Evolutionary conservation across 495 filamentous ascomycete species (phyloP), one percentile per base, ranked within the genome.

Genomic region (Hypoxylon subgilvum): DNA sequence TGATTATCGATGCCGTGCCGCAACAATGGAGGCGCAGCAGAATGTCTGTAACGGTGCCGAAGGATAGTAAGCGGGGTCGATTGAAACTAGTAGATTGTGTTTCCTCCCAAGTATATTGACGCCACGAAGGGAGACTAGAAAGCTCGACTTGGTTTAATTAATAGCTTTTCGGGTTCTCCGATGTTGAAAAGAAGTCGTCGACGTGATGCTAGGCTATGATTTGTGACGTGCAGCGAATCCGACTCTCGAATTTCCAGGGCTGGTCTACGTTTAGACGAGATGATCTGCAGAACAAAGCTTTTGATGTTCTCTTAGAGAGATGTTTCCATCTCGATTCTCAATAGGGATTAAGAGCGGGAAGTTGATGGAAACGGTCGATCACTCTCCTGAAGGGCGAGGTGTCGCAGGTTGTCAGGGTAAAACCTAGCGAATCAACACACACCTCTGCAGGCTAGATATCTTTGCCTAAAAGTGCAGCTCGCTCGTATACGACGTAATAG

Each of bases 281-380:
- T 49, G 65, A 68, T 68, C 65, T 65, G 43, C 65, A 57, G 65
- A 65, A 68, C 65, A 68, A 65, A 62, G 57, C 65, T 61, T 68
- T 54, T 56, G 44, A 34, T 13, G 52, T 55, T 52, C 42, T 56
- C 39, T 31, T 34, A 18, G 28, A 46, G 22, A 62, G 50, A 57
- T 57, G 61, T 68, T 68, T 68, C 61, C 43, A 52, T 45, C 53
- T 28, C 19, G 45, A 34, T n/a, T 30, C 28, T 59, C 28, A 32
- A 58, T 31, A 23, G 48, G 39, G 40, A 42, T 39, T 32, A 35
- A 17, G 43, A 32, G 51, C n/a, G 19, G 17, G 34, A 36, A 57
- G 56, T 55, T 34, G 38, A 51, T 57, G 57, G 57, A 61, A 61
- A 68, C 52, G 38, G 56, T 19, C 47, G 55, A 60, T 49, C 64